phyloP scores from a whole-genome alignment of 352 stramenopile species.

The Globisporangium solare region DNA sequence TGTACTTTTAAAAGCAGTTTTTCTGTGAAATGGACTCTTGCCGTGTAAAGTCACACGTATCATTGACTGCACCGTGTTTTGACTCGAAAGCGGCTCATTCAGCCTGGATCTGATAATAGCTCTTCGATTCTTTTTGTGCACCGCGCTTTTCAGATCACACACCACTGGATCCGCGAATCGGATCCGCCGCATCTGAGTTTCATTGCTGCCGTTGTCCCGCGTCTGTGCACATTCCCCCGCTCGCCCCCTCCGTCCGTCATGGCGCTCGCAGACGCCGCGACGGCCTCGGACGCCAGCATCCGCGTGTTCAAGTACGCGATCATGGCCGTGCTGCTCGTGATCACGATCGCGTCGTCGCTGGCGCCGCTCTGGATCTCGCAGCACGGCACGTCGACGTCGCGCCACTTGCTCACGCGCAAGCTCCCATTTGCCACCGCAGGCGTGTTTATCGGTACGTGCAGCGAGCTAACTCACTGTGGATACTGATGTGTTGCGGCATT shows the following conservation, averaged over 20 bases:
- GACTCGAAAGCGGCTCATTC: neutral
- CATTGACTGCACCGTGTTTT: neutral
- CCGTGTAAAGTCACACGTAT: too few species aligned
- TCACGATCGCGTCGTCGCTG: constrained; percentile 50
- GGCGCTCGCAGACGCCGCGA: neutral
- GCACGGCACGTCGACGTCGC: constrained; percentile 32
- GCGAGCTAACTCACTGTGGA: too few species aligned
- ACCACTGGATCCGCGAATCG: too few species aligned
- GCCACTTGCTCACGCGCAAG: constrained; percentile 43
- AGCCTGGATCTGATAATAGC: neutral
- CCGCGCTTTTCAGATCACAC: neutral
- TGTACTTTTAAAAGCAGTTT: too few species aligned
- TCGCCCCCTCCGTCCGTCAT: neutral
- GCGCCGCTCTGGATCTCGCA: constrained; percentile 47
- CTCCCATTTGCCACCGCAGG: constrained; percentile 56
- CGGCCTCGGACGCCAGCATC: neutral
- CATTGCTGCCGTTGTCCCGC: too few species aligned
- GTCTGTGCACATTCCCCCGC: too few species aligned
- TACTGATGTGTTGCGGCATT: too few species aligned
- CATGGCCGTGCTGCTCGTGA: constrained; percentile 45
- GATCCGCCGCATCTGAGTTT: too few species aligned
- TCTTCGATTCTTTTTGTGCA: neutral
- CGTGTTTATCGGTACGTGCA: constrained; percentile 41
- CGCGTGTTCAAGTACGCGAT: constrained; percentile 39
- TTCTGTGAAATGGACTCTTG: too few species aligned